A percentile compares a stretch with the other conserved stretches of the same genome.
Conservation (phyloP, 164 flowering plant genomes). For the Annona squamosa region DNA sequence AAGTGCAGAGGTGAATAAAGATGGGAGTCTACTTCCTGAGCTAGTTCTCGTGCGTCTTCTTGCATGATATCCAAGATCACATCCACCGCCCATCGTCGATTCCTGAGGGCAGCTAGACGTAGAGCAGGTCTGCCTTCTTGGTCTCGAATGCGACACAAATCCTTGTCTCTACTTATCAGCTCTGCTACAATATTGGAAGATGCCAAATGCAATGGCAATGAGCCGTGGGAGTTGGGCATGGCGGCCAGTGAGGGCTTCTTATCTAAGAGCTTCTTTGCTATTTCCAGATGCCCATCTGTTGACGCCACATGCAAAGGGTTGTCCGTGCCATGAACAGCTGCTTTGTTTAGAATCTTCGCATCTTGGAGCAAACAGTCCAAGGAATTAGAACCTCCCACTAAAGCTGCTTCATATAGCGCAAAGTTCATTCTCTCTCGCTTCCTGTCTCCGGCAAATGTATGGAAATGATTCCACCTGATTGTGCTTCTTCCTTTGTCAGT, state of each 20-base stretch:
- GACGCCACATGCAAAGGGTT: conserved; percentile 2
- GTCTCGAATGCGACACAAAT: no score
- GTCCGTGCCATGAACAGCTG: neutral
- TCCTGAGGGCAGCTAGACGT: no score
- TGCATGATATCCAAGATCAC: no score
- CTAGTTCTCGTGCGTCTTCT: conserved; percentile 19
- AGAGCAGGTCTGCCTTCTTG: no score
- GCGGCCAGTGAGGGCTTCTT: conserved; percentile 13
- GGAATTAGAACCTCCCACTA: neutral
- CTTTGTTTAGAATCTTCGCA: neutral
- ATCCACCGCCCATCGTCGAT: no score
- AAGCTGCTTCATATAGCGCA: neutral
- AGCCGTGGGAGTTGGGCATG: no score
- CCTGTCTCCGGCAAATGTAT: no score
- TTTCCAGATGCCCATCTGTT: conserved; percentile 14
- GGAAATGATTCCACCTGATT: no score
- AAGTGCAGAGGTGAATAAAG: conserved; percentile 43
- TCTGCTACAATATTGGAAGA: no score
- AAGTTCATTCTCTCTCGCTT: neutral
- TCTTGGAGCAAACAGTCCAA: neutral
- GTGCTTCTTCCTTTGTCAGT: no score
- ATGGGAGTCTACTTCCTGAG: conserved; percentile 20
- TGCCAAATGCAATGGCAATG: no score
- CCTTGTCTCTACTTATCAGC: no score
- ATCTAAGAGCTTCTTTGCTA: conserved; percentile 33